These are phyloP conservation scores for Xylaria sp. DNA, from an alignment of 2,329 filamentous ascomycete species.

Conservation along the genomic window DNA sequence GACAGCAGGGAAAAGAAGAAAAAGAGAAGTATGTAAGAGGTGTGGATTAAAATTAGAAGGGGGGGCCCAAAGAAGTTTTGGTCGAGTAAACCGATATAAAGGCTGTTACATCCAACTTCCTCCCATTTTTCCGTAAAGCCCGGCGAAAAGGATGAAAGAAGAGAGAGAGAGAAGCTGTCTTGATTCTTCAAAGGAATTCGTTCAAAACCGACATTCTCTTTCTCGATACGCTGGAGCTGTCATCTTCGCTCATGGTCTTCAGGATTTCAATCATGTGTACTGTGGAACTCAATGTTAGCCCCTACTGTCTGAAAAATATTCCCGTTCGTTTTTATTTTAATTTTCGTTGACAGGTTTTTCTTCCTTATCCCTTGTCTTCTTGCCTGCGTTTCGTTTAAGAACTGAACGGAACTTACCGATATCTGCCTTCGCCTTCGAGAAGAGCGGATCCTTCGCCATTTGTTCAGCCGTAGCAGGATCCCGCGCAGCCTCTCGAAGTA, in stretches of 20 bases:
- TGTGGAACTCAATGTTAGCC: conserved; percentile 26
- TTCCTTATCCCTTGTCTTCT: no score
- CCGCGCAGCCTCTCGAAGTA: conserved; percentile 48
- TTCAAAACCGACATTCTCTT: conserved; percentile 55
- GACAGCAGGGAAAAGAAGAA: background rate
- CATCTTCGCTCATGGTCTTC: conserved; percentile 51
- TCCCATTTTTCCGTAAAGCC: no score
- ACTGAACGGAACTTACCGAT: conserved; percentile 45
- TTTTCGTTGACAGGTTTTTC: no score
- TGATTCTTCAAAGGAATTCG: conserved; percentile 40
- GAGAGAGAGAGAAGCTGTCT: no score
- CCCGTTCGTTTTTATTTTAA: background rate
- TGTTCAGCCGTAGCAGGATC: conserved; percentile 44
- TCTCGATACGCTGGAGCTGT: conserved; percentile 53
- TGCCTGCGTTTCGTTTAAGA: no score
- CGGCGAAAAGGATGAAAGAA: no score
- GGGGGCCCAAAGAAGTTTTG: no score
- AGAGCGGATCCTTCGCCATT: conserved; percentile 50
- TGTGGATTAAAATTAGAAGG: background rate
- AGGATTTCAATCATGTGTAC: conserved; percentile 61
- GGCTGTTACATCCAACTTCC: no score
- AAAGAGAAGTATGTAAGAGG: background rate
- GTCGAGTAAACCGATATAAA: no score
- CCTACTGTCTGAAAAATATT: background rate
- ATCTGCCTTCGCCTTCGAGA: conserved; percentile 54